Percentiles rank a stretch among this genome's conserved stretches.
phyloP scores from a whole-genome alignment of 257 asterid genomes.

The Pogostemon cablin region DNA sequence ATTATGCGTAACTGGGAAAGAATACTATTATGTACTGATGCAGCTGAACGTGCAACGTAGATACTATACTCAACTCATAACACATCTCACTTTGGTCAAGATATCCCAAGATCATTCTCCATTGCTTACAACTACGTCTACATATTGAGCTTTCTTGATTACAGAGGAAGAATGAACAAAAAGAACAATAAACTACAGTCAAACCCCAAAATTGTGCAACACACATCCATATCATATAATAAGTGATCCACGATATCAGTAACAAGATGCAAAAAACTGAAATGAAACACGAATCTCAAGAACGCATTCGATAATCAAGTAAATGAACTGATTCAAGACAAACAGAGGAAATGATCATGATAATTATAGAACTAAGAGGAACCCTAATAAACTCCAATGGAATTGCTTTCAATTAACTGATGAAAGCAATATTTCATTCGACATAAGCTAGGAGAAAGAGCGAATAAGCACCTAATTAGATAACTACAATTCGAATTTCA shows the following conservation, averaged over 20 bases:
- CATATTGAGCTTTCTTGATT: not conserved
- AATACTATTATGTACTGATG: too few relatives aligned
- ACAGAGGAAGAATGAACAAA: not conserved
- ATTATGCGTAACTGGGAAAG: too few relatives aligned
- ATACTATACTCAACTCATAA: too few relatives aligned
- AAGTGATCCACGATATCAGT: not conserved
- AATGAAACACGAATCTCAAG: constrained; percentile 13
- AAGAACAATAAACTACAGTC: not conserved
- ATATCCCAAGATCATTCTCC: not conserved
- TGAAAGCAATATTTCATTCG: constrained; percentile 15
- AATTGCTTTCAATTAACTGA: not conserved
- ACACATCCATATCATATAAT: not conserved
- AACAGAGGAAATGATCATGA: not conserved
- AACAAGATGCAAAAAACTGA: not conserved
- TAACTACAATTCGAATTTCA: constrained; percentile 28
- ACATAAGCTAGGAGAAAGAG: constrained; percentile 6
- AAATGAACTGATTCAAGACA: not conserved
- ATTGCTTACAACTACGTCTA: too few relatives aligned
- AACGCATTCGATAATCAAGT: not conserved
- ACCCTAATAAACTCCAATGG: constrained; percentile 21
- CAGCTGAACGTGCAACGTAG: too few relatives aligned
- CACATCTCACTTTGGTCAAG: too few relatives aligned
- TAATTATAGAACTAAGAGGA: constrained; percentile 2
- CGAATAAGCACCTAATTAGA: not conserved
- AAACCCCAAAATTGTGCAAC: not conserved